Conservation (phyloP, 73 alveolate species). For the Halteria grandinella region DNA sequence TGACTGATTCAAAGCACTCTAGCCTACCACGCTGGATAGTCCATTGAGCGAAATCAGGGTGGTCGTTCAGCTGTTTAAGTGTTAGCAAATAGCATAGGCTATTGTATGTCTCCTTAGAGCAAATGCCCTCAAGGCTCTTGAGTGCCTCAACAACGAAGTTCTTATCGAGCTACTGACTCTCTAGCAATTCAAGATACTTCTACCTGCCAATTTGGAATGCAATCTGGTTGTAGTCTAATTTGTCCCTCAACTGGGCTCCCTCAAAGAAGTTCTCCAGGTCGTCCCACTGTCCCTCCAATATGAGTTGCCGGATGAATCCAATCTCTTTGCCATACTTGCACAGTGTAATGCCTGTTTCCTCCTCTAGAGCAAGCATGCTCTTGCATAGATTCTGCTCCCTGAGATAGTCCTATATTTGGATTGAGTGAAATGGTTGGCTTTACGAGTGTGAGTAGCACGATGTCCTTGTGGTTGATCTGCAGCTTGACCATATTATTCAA, state of each 20-base stretch:
- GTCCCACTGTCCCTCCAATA: constrained; percentile 92
- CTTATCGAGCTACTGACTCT: constrained; percentile 22
- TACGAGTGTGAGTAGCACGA: constrained; percentile 9
- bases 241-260: constrained; percentile 76
- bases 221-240: constrained; percentile 77
- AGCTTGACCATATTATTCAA: constrained; percentile 43
- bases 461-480: constrained; percentile 47
- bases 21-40: constrained; percentile 77
- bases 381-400: constrained; percentile 63
- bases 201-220: constrained; percentile 89
- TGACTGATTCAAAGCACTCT: constrained; percentile 71
- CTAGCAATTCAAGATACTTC: constrained; percentile 88
- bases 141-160: constrained; percentile 64
- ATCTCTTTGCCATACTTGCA: constrained; percentile 89
- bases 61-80: constrained; percentile 64
- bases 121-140: constrained; percentile 72
- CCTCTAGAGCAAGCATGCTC: constrained; percentile 82
- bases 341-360: constrained; percentile 79
- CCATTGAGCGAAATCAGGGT: constrained; percentile 81
- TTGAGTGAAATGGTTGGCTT: background rate
- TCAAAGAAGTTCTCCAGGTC: constrained; percentile 90
- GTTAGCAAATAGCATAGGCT: constrained; percentile 79
- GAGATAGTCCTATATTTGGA: constrained; percentile 54
- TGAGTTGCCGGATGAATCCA: constrained; percentile 80
- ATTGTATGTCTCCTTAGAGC: constrained; percentile 77